phyloP scores from a whole-genome alignment of 2,329 filamentous ascomycete species.

The Fusarium napiforme region DNA sequence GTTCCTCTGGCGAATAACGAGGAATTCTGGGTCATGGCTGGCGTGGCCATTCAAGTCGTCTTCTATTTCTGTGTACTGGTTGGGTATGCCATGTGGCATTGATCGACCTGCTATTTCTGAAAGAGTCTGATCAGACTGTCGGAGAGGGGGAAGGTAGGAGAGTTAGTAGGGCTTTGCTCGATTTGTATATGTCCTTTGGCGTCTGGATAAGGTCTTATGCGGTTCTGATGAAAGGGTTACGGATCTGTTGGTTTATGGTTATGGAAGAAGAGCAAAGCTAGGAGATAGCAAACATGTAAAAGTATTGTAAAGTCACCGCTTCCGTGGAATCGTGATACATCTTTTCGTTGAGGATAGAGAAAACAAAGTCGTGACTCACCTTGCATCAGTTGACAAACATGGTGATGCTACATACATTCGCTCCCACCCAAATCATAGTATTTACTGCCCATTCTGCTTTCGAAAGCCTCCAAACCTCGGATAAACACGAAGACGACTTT shows the following conservation, averaged over 20 bases:
- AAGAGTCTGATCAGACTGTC: background rate
- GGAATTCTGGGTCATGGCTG: background rate
- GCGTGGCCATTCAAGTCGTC: accelerated
- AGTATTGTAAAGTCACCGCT: accelerated
- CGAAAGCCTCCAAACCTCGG: background rate
- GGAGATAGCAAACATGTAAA: background rate
- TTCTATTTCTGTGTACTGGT: background rate
- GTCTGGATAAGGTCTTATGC: background rate
- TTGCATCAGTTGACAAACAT: background rate
- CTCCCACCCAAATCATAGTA: background rate
- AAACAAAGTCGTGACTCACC: accelerated
- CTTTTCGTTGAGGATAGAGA: accelerated
- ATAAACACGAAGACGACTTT: background rate
- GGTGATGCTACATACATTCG: accelerated
- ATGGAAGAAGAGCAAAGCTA: background rate
- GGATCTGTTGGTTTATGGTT: accelerated
- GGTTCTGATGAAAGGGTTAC: background rate
- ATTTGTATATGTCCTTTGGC: too few species aligned
- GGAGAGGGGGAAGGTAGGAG: background rate
- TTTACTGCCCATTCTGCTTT: too few species aligned
- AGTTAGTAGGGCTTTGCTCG: too few species aligned
- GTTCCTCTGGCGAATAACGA: accelerated
- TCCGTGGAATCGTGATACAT: accelerated
- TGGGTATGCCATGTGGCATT: accelerated
- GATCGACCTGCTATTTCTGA: accelerated